Conservation (phyloP, 805 yeast species). For the Naumovozyma baii region DNA sequence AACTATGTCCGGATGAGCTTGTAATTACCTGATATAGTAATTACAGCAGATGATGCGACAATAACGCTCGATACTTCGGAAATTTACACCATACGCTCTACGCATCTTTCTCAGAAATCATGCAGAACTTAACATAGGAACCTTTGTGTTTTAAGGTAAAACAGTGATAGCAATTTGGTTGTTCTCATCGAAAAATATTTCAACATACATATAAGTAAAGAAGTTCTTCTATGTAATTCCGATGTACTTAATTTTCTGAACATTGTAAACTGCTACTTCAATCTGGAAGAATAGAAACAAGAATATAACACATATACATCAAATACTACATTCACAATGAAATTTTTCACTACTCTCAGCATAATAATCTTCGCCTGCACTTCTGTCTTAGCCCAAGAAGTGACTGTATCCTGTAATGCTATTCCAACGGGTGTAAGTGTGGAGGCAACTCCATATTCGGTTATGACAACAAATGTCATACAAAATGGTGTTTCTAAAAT, state of each 20-base stretch:
- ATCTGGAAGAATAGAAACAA: background rate
- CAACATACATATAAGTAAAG: too few species aligned
- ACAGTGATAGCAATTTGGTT: too few species aligned
- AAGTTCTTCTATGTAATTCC: too few species aligned
- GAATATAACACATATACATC: background rate
- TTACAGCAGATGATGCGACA: background rate
- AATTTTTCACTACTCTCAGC: background rate
- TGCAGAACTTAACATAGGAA: too few species aligned
- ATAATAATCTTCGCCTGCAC: background rate
- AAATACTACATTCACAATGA: slow-evolving; percentile 1
- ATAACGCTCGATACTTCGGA: too few species aligned
- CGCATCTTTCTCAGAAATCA: too few species aligned
- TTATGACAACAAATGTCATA: slow-evolving; percentile 10
- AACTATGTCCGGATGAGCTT: background rate
- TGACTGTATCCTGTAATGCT: slow-evolving; percentile 12
- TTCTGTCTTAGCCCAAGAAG: slow-evolving; percentile 2
- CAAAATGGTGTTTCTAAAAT: slow-evolving; percentile 12
- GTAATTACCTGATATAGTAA: slow-evolving; percentile 2
- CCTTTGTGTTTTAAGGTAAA: too few species aligned
- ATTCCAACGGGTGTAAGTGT: slow-evolving; percentile 14
- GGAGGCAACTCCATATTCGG: slow-evolving; percentile 21
- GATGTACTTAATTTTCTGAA: too few species aligned
- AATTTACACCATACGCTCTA: too few species aligned
- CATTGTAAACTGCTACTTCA: too few species aligned
- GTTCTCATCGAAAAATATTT: too few species aligned